These are phyloP conservation scores for Chamaecrista fasciculata DNA, from an alignment of 306 rosid species.

Conservation along the genomic window DNA sequence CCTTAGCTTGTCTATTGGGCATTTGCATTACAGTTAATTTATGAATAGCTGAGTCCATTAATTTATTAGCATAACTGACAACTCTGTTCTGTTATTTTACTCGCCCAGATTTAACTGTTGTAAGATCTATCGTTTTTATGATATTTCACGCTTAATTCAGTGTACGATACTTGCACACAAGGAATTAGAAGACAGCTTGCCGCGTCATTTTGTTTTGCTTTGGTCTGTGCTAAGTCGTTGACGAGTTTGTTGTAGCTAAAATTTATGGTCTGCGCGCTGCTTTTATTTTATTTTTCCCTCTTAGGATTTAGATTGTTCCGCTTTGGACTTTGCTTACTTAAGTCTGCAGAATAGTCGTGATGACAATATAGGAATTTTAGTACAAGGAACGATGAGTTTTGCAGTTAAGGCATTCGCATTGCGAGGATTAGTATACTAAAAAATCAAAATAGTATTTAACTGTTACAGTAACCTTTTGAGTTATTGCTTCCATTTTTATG, in stretches of 20 bases:
- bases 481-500: background rate
- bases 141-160: background rate
- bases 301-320: background rate
- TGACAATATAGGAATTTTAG: background rate
- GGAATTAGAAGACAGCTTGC: conserved; percentile 24
- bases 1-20: background rate
- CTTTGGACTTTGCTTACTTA: background rate
- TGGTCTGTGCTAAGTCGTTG: background rate
- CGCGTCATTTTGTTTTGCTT: background rate
- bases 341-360: background rate
- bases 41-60: background rate
- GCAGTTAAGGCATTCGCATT: background rate
- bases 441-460: background rate
- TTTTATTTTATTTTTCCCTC: background rate
- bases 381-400: background rate
- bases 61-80: background rate
- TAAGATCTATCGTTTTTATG: conserved; percentile 31
- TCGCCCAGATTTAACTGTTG: conserved; percentile 2
- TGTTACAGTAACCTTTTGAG: background rate
- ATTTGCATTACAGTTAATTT: background rate
- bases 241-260: background rate
- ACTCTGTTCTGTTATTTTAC: background rate
- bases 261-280: background rate
- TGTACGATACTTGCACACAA: conserved; percentile 1
- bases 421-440: conserved; percentile 1